These are phyloP conservation scores for Talaromyces sp. DNA, from an alignment of 2,329 filamentous ascomycete species.

Conservation along the genomic window DNA sequence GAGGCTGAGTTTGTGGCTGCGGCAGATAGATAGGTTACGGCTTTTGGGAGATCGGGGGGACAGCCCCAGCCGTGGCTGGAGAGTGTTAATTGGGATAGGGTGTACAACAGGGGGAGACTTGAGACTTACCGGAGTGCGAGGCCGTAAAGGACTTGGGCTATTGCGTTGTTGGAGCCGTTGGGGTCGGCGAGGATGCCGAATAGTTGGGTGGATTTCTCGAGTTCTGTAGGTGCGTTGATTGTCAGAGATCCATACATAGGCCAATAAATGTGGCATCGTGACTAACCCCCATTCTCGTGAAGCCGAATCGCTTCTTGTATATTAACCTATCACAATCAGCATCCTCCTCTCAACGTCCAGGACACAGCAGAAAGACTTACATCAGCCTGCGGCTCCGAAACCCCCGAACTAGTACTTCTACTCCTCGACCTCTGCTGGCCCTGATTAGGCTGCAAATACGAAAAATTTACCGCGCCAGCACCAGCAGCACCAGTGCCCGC, in stretches of 20 bases:
- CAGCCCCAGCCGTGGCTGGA: slow-evolving; percentile 90
- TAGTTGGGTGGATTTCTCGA: slow-evolving; percentile 75
- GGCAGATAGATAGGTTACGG: slow-evolving; percentile 78
- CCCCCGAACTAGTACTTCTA: slow-evolving; percentile 29
- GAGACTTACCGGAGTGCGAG: slow-evolving; percentile 73
- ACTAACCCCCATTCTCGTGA: slow-evolving; percentile 71
- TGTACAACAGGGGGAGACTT: background rate
- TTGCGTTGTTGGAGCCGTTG: slow-evolving; percentile 79
- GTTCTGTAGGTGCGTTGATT: slow-evolving; percentile 44
- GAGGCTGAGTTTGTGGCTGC: slow-evolving; percentile 87
- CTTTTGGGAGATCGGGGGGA: slow-evolving; percentile 64
- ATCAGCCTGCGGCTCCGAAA: slow-evolving; percentile 35
- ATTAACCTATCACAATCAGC: slow-evolving; percentile 44
- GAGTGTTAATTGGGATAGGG: slow-evolving; percentile 2
- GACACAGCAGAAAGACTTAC: slow-evolving; percentile 25
- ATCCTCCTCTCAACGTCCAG: background rate
- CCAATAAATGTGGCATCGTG: background rate
- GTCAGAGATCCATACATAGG: background rate
- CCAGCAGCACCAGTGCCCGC: background rate
- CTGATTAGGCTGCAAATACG: slow-evolving; percentile 16
- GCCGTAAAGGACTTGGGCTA: slow-evolving; percentile 94
- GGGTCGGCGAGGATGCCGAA: slow-evolving; percentile 83
- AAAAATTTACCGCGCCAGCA: slow-evolving; percentile 3
- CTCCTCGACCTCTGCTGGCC: slow-evolving; percentile 29
- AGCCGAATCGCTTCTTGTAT: slow-evolving; percentile 95